phyloP scores from a whole-genome alignment of 1,139 yeast genomes.

The Meyerozyma carpophila region DNA sequence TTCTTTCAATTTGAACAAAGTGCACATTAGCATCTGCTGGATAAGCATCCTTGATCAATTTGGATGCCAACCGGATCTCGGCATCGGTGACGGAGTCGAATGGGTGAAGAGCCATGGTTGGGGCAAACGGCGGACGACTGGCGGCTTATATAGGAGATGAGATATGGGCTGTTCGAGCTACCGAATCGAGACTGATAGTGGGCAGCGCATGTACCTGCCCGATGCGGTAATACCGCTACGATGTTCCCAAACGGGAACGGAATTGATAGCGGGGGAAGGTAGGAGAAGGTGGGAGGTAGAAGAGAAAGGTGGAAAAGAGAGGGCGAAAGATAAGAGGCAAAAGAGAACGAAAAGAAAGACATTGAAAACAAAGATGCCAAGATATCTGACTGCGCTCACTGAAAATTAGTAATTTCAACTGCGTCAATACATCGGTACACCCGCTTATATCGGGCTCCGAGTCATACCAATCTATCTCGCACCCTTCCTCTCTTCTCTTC shows the following conservation, averaged over 20 bases:
- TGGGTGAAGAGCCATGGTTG: slow-evolving; percentile 31
- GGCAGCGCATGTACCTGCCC: background rate
- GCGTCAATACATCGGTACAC: too few relatives aligned
- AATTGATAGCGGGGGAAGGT: background rate
- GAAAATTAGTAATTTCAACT: too few relatives aligned
- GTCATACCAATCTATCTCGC: too few relatives aligned
- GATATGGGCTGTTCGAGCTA: background rate
- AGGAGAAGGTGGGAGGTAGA: too few relatives aligned
- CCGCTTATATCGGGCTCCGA: too few relatives aligned
- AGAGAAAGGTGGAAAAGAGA: background rate
- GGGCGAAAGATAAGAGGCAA: too few relatives aligned
- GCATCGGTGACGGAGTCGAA: slow-evolving; percentile 65
- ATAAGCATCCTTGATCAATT: slow-evolving; percentile 55
- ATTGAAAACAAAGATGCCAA: too few relatives aligned
- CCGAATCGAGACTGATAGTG: background rate
- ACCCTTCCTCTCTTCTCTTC: too few relatives aligned
- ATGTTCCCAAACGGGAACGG: background rate
- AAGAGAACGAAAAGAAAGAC: too few relatives aligned
- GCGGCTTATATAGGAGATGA: background rate
- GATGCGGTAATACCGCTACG: background rate
- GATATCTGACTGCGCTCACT: too few relatives aligned
- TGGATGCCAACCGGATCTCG: slow-evolving; percentile 61
- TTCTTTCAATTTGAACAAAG: slow-evolving; percentile 66
- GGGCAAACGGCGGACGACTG: background rate
- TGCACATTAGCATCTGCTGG: slow-evolving; percentile 49